phyloP scores from a whole-genome alignment of 2,329 filamentous ascomycete genomes.

The Curvularia verruculosa region DNA sequence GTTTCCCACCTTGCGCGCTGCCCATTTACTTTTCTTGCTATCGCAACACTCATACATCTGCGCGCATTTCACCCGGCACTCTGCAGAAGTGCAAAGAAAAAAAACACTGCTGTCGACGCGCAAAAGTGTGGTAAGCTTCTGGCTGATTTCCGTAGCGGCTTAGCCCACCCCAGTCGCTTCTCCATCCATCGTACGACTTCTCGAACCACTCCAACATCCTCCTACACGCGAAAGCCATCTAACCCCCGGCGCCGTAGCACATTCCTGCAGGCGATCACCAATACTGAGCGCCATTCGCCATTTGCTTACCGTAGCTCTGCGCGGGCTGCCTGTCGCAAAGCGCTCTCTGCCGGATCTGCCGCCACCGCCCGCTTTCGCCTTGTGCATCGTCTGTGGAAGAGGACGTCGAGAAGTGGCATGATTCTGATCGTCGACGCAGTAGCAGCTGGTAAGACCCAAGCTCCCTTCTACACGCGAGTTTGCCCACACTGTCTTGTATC shows the following conservation, averaged over 20 bases:
- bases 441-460: conserved; percentile 24
- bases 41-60: neutral
- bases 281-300: neutral
- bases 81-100: too few species aligned
- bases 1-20: neutral
- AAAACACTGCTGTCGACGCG: neutral
- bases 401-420: conserved; percentile 19
- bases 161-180: conserved; percentile 6
- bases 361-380: conserved; percentile 8
- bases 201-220: conserved; percentile 14
- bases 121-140: neutral
- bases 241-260: conserved; percentile 14
- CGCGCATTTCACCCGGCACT: neutral
- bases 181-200: conserved; percentile 18
- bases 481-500: conserved; percentile 2
- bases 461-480: conserved; percentile 6
- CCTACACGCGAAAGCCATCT: conserved; percentile 11
- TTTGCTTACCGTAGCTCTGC: neutral
- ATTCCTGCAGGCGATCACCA: conserved; percentile 7
- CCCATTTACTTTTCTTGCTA: neutral
- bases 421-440: conserved; percentile 11
- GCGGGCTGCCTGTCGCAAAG: conserved; percentile 9
- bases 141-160: conserved; percentile 2
- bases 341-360: conserved; percentile 5
- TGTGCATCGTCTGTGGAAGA: conserved; percentile 5